Conservation (phyloP, 2,329 filamentous ascomycete genomes). For the Stachybotrys echinatus region DNA sequence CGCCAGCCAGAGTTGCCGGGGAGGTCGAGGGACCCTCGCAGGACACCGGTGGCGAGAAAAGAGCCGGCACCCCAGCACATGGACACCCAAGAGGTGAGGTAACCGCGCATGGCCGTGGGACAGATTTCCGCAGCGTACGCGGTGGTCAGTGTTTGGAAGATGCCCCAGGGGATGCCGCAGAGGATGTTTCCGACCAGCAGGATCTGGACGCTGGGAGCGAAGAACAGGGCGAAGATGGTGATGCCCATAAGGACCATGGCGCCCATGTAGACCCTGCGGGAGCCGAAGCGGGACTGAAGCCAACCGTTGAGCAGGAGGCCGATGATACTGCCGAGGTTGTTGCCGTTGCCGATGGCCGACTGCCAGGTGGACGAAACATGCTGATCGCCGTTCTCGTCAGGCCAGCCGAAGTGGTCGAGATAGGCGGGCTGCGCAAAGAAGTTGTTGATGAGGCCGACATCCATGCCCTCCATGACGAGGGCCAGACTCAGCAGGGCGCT, state of each 20-base stretch:
- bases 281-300: conserved; percentile 34
- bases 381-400: conserved; percentile 24
- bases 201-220: conserved; percentile 26
- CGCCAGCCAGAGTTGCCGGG: conserved; percentile 11
- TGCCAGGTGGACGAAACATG: conserved; percentile 42
- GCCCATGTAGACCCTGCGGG: conserved; percentile 36
- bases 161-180: conserved; percentile 13
- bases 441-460: conserved; percentile 32
- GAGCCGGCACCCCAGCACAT: conserved; percentile 37
- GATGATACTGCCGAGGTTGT: conserved; percentile 38
- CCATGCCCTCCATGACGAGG: conserved; percentile 27
- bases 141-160: conserved; percentile 33
- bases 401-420: conserved; percentile 26
- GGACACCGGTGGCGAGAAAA: conserved; percentile 30
- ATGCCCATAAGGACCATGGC: conserved; percentile 27
- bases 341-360: conserved; percentile 34
- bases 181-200: conserved; percentile 34
- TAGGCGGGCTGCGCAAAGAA: conserved; percentile 28
- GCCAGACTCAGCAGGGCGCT: conserved; percentile 22
- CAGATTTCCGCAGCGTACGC: conserved; percentile 37
- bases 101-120: conserved; percentile 27
- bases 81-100: conserved; percentile 35
- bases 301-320: conserved; percentile 39
- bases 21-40: conserved; percentile 17
- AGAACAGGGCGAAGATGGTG: conserved; percentile 38